Evolutionary conservation across 2,329 filamentous ascomycete species (phyloP).

Genomic region (Zarea fungicola): DNA sequence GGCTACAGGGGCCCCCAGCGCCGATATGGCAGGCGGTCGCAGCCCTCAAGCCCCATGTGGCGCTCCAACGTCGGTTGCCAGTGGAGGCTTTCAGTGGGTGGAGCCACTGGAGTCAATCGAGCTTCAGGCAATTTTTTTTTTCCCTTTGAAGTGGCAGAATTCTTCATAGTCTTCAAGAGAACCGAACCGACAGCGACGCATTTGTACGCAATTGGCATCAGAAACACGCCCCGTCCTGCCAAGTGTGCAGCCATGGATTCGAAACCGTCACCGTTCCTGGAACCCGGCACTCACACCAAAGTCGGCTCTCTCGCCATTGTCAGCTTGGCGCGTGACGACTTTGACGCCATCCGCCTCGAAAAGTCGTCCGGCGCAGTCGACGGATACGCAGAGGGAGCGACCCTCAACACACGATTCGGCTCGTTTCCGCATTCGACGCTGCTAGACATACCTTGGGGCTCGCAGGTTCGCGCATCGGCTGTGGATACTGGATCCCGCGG

Average conservation of each 20-base stretch:
- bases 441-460: constrained; percentile 79
- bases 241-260: constrained; percentile 27
- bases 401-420: constrained; percentile 89
- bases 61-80: no score
- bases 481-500: constrained; percentile 91
- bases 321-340: constrained; percentile 81
- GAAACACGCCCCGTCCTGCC: not conserved
- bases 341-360: constrained; percentile 68
- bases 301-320: constrained; percentile 71
- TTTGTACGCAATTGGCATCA: not conserved
- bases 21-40: not conserved
- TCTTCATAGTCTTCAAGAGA: not conserved
- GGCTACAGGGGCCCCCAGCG: not conserved
- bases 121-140: constrained; percentile 2
- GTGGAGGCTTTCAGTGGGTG: constrained; percentile 2
- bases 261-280: constrained; percentile 68
- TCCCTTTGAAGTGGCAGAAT: not conserved
- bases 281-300: constrained; percentile 57
- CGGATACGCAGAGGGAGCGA: constrained; percentile 70
- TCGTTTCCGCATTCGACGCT: constrained; percentile 80
- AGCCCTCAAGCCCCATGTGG: no score
- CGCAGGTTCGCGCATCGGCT: constrained; percentile 81
- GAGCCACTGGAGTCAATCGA: constrained; percentile 4
- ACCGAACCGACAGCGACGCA: not conserved
- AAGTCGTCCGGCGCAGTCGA: constrained; percentile 57